Evolutionary conservation across 169 alveolate genomes (phyloP), one percentile per base, ranked within the genome.

Genomic region (Plasmodium sp.): DNA sequence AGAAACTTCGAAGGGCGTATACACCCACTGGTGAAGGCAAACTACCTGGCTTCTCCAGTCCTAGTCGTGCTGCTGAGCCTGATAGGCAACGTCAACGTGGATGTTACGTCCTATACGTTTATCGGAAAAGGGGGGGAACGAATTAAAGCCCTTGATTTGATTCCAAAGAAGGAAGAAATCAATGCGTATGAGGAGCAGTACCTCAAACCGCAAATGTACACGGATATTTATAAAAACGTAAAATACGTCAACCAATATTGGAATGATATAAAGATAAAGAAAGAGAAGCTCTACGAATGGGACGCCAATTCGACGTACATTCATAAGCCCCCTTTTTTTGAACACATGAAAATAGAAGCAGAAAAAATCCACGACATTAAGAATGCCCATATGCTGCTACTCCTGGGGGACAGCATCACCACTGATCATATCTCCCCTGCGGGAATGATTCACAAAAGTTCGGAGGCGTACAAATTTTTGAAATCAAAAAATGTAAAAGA

Each of bases 381-480:
- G 51, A 95, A 96, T 58, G 98, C 98, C 0, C 85, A 81, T 83
- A 92, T 96, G 85, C 82, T 98, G 96, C 95, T 97, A 72, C 88
- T 94, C 33, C 92, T 96, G 22, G 99, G 99, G 36, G 99, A 99
- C 85, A 97, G 99, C 36, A 98, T 99, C 75, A 99, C 99, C 39
- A 99, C 99, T 43, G 99, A 99, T 96, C 99, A 99, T 96, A 99
- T 99, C 62, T 98, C 99, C n/a, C 99, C 99, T 18, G 99, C 99
- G 4, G 99, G 99, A 5, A 98, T 98, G 96, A 99, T 99, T 79
- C 98, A 99, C 51, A 97, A 97, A 94, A 97, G 96, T 34, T 98
- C 99, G 2, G 99, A 99, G 12, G 99, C 99, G 12, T 99, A 99
- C 16, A 81, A 97, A 74, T 98, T 97, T 94, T 96, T 99, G 39